phyloP scores from a whole-genome alignment of 768 basidiomycete genomes.

The Nidularia pulvinata region DNA sequence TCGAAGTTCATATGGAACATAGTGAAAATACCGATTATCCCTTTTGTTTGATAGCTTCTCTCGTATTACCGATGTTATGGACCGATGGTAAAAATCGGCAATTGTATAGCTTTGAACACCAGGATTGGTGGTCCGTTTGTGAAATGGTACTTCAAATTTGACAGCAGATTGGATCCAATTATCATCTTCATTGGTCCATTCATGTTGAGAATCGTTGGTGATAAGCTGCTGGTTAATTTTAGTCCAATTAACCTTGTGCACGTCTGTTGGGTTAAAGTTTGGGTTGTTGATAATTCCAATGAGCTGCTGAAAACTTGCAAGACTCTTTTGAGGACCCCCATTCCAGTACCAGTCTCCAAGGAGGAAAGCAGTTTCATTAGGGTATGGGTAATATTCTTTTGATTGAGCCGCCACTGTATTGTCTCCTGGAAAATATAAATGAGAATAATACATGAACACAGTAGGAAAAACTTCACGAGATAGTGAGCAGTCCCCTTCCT shows the following conservation, averaged over 20 bases:
- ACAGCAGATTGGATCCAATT: not conserved
- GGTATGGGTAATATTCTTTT: too few relatives aligned
- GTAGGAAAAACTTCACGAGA: too few relatives aligned
- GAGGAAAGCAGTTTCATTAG: slow-evolving; percentile 1
- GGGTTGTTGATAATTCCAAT: not conserved
- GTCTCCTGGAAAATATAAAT: too few relatives aligned
- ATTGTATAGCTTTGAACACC: slow-evolving; percentile 1
- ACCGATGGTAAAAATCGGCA: slow-evolving; percentile 7
- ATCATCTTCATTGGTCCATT: not conserved
- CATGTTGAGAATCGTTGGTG: not conserved
- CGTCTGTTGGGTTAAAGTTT: not conserved
- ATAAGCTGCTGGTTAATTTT: not conserved
- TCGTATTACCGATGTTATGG: slow-evolving; percentile 6
- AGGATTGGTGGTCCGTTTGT: too few relatives aligned
- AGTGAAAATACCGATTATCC: slow-evolving; percentile 7
- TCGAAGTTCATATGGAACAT: too few relatives aligned
- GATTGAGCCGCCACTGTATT: too few relatives aligned
- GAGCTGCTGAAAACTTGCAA: not conserved
- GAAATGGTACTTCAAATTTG: not conserved
- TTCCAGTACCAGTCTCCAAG: slow-evolving; percentile 1
- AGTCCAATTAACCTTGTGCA: not conserved
- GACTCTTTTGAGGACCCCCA: not conserved
- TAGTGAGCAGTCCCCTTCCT: too few relatives aligned
- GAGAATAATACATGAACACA: too few relatives aligned
- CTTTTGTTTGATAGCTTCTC: slow-evolving; percentile 8